A percentile compares a stretch with the other conserved stretches of the same genome.
phyloP scores from a whole-genome alignment of 257 asterid genomes.

The Ocimum tenuiflorum region DNA sequence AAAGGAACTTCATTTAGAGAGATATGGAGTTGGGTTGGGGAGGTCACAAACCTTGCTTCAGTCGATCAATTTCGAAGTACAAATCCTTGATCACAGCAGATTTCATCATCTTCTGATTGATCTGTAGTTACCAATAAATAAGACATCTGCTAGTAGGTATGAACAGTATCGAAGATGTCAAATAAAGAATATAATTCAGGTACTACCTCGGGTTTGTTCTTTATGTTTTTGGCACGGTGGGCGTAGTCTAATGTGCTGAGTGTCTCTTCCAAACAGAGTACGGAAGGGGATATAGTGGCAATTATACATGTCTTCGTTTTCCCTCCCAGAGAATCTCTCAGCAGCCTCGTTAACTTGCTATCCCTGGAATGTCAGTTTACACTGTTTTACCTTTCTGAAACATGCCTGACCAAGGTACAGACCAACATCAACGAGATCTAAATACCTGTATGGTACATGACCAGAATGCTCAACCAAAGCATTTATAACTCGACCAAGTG shows the following conservation, averaged over 20 bases:
- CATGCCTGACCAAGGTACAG: neutral
- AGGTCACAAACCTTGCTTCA: slow-evolving; percentile 74
- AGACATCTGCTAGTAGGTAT: neutral
- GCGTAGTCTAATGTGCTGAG: slow-evolving; percentile 97
- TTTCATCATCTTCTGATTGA: slow-evolving; percentile 89
- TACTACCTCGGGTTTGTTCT: slow-evolving; percentile 95
- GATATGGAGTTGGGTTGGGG: neutral
- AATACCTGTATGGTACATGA: slow-evolving; percentile 89
- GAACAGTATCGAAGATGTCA: slow-evolving; percentile 15
- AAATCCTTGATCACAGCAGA: slow-evolving; percentile 63
- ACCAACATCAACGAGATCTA: slow-evolving; percentile 7
- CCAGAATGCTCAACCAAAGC: slow-evolving; percentile 98
- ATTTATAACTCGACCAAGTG: slow-evolving; percentile 93
- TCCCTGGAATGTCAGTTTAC: slow-evolving; percentile 55
- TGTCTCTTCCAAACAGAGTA: slow-evolving; percentile 89
- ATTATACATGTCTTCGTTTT: slow-evolving; percentile 95
- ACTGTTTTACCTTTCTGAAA: slow-evolving; percentile 6
- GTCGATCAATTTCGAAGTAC: slow-evolving; percentile 75
- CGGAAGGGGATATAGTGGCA: slow-evolving; percentile 90
- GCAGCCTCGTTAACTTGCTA: slow-evolving; percentile 89
- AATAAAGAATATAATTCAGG: neutral
- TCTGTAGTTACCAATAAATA: slow-evolving; percentile 37
- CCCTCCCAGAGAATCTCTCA: slow-evolving; percentile 96
- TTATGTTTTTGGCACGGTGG: slow-evolving; percentile 96
- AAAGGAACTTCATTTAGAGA: neutral